phyloP scores from a whole-genome alignment of 257 asterid genomes.

The Avicennia marina region DNA sequence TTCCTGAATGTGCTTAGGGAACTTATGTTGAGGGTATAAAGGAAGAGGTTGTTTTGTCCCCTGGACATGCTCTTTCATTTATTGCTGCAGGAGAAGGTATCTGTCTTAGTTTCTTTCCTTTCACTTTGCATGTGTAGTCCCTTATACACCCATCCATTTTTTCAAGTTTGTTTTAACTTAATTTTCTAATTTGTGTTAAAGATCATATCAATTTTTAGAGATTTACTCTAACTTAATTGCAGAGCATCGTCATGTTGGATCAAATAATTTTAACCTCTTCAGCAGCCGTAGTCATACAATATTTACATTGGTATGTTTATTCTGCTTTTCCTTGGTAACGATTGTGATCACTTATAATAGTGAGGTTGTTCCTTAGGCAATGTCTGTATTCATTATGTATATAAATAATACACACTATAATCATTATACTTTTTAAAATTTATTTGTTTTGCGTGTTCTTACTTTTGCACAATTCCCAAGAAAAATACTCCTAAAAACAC shows the following conservation, averaged over 20 bases:
- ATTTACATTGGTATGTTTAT: conserved; percentile 77
- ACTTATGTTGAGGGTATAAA: conserved; percentile 98
- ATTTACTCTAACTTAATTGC: conserved; percentile 36
- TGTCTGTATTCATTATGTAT: too few species aligned
- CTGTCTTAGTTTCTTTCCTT: conserved; percentile 11
- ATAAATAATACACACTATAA: too few species aligned
- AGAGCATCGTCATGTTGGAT: conserved; percentile 99
- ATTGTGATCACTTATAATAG: neutral
- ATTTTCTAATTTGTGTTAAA: neutral
- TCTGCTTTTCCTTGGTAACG: conserved; percentile 8
- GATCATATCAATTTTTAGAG: conserved; percentile 6
- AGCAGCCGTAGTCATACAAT: conserved; percentile 99
- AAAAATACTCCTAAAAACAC: too few species aligned
- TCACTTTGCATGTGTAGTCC: neutral
- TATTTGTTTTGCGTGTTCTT: too few species aligned
- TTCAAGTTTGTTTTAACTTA: neutral
- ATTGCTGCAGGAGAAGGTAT: conserved; percentile 99
- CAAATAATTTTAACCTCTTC: conserved; percentile 92
- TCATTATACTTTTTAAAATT: too few species aligned
- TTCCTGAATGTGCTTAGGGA: conserved; percentile 53
- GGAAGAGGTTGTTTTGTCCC: conserved; percentile 97
- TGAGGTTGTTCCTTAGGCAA: too few species aligned
- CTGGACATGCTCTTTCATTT: conserved; percentile 99
- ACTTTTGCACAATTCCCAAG: too few species aligned
- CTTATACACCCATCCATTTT: neutral